These are phyloP conservation scores for Xylariaceae sp. DNA, from an alignment of 2,329 filamentous ascomycete genomes.

Conservation along the genomic window DNA sequence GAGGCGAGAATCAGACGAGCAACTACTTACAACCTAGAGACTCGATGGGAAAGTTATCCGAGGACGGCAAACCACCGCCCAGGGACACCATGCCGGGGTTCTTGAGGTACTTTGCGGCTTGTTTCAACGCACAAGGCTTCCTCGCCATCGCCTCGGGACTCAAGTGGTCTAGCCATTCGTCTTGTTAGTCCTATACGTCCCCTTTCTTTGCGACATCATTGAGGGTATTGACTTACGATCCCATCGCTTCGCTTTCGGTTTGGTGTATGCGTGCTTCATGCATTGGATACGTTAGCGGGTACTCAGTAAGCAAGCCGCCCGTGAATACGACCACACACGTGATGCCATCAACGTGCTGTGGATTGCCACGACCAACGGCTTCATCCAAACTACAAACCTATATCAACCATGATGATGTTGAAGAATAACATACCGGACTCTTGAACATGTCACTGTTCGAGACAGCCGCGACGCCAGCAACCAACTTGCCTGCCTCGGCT, in stretches of 20 bases:
- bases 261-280: constrained; percentile 44
- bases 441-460: constrained; percentile 83
- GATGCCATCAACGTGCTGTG: not conserved
- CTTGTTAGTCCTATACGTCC: constrained; percentile 12
- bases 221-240: constrained; percentile 58
- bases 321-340: not conserved
- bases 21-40: constrained; percentile 47
- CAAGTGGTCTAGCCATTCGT: constrained; percentile 44
- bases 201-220: not conserved
- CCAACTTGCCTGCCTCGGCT: constrained; percentile 63
- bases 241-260: constrained; percentile 77
- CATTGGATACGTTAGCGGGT: constrained; percentile 16
- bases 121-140: constrained; percentile 70
- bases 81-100: constrained; percentile 84
- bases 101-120: constrained; percentile 71
- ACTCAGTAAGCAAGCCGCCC: not conserved
- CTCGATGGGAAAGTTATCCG: constrained; percentile 89
- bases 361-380: not conserved
- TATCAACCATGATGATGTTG: not conserved
- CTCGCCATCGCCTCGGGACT: constrained; percentile 57
- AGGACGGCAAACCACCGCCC: constrained; percentile 83
- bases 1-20: not conserved
- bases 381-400: not conserved
- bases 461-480: constrained; percentile 70
- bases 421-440: constrained; percentile 49